A percentile compares a stretch with the other conserved stretches of the same genome.
Conservation (phyloP, 257 asterid species). For the Coffea canephora region DNA sequence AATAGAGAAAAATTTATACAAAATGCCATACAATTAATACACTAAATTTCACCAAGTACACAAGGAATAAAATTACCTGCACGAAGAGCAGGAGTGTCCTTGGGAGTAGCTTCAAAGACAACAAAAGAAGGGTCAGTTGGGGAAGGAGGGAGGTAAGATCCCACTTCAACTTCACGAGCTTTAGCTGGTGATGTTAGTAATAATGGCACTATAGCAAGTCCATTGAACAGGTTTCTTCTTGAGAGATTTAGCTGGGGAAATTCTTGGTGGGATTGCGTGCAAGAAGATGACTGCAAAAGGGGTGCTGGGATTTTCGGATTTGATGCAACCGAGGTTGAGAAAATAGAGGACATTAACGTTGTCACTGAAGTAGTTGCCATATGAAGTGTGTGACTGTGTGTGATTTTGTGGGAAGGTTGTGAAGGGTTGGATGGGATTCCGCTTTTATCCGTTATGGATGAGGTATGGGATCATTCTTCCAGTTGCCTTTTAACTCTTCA, state of each 20-base stretch:
- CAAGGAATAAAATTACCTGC: slow-evolving; percentile 57
- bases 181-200: slow-evolving; percentile 30
- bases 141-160: slow-evolving; percentile 74
- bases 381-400: neutral
- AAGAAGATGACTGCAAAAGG: slow-evolving; percentile 19
- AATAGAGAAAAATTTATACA: neutral
- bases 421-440: neutral
- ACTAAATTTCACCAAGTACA: neutral
- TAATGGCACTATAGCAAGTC: slow-evolving; percentile 42
- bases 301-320: slow-evolving; percentile 32
- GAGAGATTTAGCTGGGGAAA: slow-evolving; percentile 27
- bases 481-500: too few species aligned
- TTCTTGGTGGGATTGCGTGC: slow-evolving; percentile 22
- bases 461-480: neutral
- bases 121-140: slow-evolving; percentile 80
- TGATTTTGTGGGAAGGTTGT: neutral
- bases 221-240: slow-evolving; percentile 53
- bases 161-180: slow-evolving; percentile 84
- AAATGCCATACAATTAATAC: neutral
- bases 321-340: slow-evolving; percentile 8
- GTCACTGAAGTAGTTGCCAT: neutral
- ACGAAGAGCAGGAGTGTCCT: slow-evolving; percentile 98
- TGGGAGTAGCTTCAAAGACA: slow-evolving; percentile 69
- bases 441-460: neutral
- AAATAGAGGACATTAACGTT: slow-evolving; percentile 3